A percentile compares a stretch with the other conserved stretches of the same genome.
Evolutionary conservation across 148 eudicot species (phyloP).

Genomic region (Chenopodium berlandieri): DNA sequence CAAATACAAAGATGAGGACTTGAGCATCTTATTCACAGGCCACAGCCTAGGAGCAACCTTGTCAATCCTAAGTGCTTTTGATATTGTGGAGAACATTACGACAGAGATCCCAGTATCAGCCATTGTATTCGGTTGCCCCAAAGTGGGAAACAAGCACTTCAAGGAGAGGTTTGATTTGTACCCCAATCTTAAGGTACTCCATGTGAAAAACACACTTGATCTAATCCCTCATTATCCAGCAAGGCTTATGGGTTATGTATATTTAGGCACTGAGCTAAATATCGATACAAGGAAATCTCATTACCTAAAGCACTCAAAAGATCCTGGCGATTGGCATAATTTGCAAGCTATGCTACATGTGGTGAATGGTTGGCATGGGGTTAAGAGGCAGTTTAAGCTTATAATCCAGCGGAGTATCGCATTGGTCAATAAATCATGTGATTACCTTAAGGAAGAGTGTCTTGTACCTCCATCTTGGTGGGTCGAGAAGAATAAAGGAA

Average conservation of each 20-base stretch:
- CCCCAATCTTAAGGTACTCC: constrained; percentile 55
- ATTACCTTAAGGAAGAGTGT: constrained; percentile 57
- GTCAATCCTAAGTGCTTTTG: constrained; percentile 58
- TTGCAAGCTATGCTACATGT: constrained; percentile 62
- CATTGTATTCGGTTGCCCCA: constrained; percentile 66
- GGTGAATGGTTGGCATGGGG: constrained; percentile 74
- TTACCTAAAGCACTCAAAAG: constrained; percentile 53
- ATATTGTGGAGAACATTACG: constrained; percentile 59
- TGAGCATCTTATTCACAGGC: constrained; percentile 48
- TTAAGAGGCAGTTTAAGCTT: constrained; percentile 43
- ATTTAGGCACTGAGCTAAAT: constrained; percentile 46
- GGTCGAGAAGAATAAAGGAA: constrained; percentile 78
- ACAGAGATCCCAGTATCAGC: constrained; percentile 47
- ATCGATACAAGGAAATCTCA: constrained; percentile 66
- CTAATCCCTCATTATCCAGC: constrained; percentile 69
- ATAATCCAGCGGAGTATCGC: constrained; percentile 59
- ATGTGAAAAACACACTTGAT: constrained; percentile 58
- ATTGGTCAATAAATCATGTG: constrained; percentile 74
- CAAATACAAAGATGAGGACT: constrained; percentile 37
- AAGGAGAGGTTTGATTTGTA: constrained; percentile 40
- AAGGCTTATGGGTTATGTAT: constrained; percentile 45
- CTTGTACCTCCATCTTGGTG: constrained; percentile 81
- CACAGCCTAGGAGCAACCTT: constrained; percentile 63
- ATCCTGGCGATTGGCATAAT: constrained; percentile 75
- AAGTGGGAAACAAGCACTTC: constrained; percentile 62